Evolutionary conservation across 1,284 basidiomycete species (phyloP).

Genomic region (Schizopora paradoxa): DNA sequence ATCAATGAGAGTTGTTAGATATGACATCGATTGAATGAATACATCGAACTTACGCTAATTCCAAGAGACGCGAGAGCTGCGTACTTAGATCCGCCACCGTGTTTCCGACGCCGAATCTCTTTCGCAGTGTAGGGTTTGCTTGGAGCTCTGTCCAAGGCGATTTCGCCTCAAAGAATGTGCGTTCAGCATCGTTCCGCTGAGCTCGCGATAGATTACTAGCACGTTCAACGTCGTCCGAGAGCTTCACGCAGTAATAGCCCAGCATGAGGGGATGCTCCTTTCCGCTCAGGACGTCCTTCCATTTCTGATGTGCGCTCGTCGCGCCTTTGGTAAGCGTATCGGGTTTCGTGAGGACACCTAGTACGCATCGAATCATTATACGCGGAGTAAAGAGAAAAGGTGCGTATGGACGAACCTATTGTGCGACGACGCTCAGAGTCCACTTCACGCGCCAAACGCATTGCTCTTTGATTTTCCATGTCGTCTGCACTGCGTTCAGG

Average conservation of each 20-base stretch:
- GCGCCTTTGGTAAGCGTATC: conserved; percentile 46
- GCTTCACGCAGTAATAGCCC: conserved; percentile 64
- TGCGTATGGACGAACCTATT: conserved; percentile 39
- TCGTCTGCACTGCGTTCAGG: conserved; percentile 41
- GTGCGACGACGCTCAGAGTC: conserved; percentile 52
- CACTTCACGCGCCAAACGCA: conserved; percentile 44
- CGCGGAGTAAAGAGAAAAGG: no score
- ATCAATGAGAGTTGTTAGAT: background rate
- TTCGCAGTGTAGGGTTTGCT: conserved; percentile 33
- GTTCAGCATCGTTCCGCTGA: conserved; percentile 37
- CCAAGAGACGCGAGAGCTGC: conserved; percentile 46
- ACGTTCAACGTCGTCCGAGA: conserved; percentile 57
- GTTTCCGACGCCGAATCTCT: conserved; percentile 50
- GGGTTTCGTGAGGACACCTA: conserved; percentile 65
- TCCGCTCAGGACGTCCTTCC: conserved; percentile 53
- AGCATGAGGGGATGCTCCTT: conserved; percentile 38
- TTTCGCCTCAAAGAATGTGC: conserved; percentile 42
- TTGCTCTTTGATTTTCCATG: conserved; percentile 57
- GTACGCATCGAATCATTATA: background rate
- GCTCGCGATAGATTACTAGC: conserved; percentile 30
- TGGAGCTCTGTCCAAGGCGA: conserved; percentile 57
- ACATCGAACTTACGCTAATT: conserved; percentile 39
- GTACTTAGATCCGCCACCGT: conserved; percentile 49
- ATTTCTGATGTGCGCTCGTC: conserved; percentile 35
- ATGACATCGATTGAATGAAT: background rate